Evolutionary conservation across 805 yeast species (phyloP).

Genomic region (Myxozyma sirexii): DNA sequence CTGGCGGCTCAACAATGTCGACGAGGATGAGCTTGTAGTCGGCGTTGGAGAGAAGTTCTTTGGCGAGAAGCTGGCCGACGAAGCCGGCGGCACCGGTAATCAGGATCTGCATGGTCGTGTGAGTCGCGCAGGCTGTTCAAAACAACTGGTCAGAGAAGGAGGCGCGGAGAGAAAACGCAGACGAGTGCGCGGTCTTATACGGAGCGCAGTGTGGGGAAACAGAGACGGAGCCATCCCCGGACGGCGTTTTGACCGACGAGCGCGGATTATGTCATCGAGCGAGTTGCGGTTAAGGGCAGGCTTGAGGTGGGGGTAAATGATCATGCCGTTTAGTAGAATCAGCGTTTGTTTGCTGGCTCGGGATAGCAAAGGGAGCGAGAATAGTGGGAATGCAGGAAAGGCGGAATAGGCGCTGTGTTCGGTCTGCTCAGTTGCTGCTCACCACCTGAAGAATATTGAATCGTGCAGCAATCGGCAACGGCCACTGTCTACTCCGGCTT

Average conservation of each 20-base stretch:
- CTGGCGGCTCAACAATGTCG: constrained; percentile 35
- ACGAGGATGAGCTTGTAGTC: constrained; percentile 28
- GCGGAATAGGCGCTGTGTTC: not conserved
- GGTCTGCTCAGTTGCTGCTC: not conserved
- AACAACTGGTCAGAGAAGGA: too few relatives aligned
- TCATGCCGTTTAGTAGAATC: not conserved
- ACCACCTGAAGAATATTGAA: too few relatives aligned
- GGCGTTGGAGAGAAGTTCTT: constrained; percentile 26
- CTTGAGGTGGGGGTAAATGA: not conserved
- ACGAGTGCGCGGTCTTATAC: too few relatives aligned
- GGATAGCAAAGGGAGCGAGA: too few relatives aligned
- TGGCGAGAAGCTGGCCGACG: constrained; percentile 36
- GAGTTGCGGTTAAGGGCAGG: not conserved
- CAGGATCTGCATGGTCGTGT: constrained; percentile 30
- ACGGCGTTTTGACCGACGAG: not conserved
- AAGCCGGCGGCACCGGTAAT: constrained; percentile 39
- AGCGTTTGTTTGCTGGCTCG: too few relatives aligned
- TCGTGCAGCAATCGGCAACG: too few relatives aligned
- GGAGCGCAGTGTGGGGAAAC: constrained; percentile 8
- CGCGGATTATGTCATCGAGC: not conserved
- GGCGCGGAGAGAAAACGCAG: too few relatives aligned
- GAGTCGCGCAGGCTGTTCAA: too few relatives aligned
- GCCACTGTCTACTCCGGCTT: too few relatives aligned
- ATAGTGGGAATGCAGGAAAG: too few relatives aligned
- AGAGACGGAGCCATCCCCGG: not conserved